Base-by-base conservation (phyloP, 2,329 filamentous ascomycete species). In the Aspergillus sp. region DNA sequence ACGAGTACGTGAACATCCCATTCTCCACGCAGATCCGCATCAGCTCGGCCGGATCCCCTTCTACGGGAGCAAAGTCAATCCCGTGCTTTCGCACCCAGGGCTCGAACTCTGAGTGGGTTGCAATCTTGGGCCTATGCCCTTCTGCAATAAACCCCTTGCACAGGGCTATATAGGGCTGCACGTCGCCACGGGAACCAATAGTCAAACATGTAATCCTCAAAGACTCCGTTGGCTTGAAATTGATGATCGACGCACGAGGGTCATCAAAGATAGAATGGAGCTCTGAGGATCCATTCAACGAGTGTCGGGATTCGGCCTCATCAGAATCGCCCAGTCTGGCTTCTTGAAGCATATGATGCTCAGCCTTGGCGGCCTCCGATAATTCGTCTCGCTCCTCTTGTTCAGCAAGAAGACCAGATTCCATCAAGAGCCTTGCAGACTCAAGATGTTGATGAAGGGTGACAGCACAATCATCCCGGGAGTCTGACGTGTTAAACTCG, bases 21-120 rank as follows among this genome's bases (percentile, higher is more conserved):
- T 97, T 88, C 63, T 97, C 89, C 42, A 97, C 91, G 61, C 93
- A 98, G 36, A 98, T 82, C 1, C 85, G 80, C 91, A 98, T 97
- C 41, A 98, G 77, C 67, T 97, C 91, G 30, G 82, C 88, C 1
- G 93, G 93, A 60, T 98, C 89, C 30, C 93, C 93, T 51, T 85
- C 89, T 0, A 98, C 85, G 5, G 85, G 82, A 4, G 81, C 82
- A 65, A 97, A 98, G 50, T 93, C 88, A 57, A 98, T 96, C 0
- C 91, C 93, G 62, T 97, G 88, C n/a, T 82, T 80, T 62, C 88
- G 80, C 40, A 98, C 80, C 90, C 91, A 98, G 9, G 75, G 78
- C 57, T 86, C 83, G 59, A 98, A 98, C 65, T 97, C 91, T 27
- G 75, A 77, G 63, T 98, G 93, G 0, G 93, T 97, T 7, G 91